Base-by-base conservation (phyloP, 306 rosid genomes). In the Dryas octopetala region DNA sequence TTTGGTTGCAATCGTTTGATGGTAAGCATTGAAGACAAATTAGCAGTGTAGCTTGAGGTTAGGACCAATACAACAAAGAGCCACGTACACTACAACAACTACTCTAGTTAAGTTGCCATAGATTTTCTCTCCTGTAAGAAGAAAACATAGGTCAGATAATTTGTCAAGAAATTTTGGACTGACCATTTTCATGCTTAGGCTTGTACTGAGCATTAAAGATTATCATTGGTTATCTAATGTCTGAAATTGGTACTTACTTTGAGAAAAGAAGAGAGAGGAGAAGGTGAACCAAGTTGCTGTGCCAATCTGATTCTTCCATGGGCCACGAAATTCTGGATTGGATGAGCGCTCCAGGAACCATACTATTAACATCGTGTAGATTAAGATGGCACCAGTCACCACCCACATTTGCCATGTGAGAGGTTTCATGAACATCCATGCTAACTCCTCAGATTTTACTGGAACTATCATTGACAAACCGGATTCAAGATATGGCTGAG, bases 201-300 rank as follows among this genome's bases (percentile, higher is more conserved):
- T 3, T 16, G 51, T 16, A 64, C 62, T 4, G 15, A 23, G 6
- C 2, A 26, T 58, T 4, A 19, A 9, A 58, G 40, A 19, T 19
- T 58, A 0, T 23, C 32, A 9, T 58, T 58, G 14, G 40, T 5
- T n/a, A 40, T 66, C 50, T 47, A 17, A 44, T 45, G 50, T 44
- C 5, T 44, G 19, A 51, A 58, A 32, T 32, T 16, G 4, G 54
- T 70, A 81, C 96, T 86, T 74, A 89, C 97, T 86, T 2, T 92
- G 93, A 52, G 91, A 88, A 78, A 85, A 89, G 91, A 92, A 92
- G 52, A 92, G 82, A 43, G 93, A 82, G 66, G 91, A 86, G 87
- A 88, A 85, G 64, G 88, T 83, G 76, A 92, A 92, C 89, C 80
- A 88, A 76, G 83, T 54, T 23, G 91, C 66, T 59, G 85, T 88